A percentile compares a stretch with the other conserved stretches of the same genome.
Evolutionary conservation across 2,329 filamentous ascomycete species (phyloP).

Genomic region (Colletotrichum salicis): DNA sequence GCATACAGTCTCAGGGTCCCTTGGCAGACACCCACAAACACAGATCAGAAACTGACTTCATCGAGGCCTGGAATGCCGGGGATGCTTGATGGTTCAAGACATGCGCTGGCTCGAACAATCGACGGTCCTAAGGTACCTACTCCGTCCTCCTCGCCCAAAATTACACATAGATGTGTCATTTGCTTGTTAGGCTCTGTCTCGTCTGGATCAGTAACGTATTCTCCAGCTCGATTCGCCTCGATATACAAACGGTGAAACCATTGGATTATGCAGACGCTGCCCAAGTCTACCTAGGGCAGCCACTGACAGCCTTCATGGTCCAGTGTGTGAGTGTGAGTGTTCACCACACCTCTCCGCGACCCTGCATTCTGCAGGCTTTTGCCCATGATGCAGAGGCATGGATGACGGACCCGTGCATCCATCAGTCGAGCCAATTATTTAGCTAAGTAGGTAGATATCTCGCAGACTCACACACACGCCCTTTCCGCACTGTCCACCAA

Average conservation of each 20-base stretch:
- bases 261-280: background rate
- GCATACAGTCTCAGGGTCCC: too few species aligned
- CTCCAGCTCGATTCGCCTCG: background rate
- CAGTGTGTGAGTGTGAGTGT: background rate
- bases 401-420: background rate
- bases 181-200: background rate
- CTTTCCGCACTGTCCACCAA: background rate
- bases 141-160: too few species aligned
- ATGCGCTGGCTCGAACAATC: too few species aligned
- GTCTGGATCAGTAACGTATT: background rate
- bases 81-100: too few species aligned
- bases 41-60: too few species aligned
- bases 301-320: background rate
- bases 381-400: slow-evolving; percentile 15
- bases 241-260: slow-evolving; percentile 10
- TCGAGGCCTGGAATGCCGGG: too few species aligned
- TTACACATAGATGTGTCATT: too few species aligned
- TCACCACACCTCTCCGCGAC: slow-evolving; percentile 23
- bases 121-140: too few species aligned
- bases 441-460: too few species aligned
- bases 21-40: too few species aligned
- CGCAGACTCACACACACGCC: background rate
- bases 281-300: background rate
- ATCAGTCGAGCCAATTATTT: too few species aligned
- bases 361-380: slow-evolving; percentile 20